Conservation (phyloP, 2,329 filamentous ascomycete species). For the Cordyceps cateniannulata region DNA sequence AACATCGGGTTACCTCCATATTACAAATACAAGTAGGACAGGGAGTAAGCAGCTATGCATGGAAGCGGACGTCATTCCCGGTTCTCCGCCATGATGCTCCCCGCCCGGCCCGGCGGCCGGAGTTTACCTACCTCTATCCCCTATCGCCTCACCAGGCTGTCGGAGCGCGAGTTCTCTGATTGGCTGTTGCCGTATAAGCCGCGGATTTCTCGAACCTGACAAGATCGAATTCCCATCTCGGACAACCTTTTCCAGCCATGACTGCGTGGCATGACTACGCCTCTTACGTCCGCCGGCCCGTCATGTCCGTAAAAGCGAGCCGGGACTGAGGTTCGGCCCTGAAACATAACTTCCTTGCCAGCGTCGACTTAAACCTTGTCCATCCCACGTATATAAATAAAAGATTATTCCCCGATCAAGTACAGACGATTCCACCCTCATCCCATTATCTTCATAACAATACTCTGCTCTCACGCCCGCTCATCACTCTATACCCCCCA, state of each 20-base stretch:
- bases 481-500: not conserved
- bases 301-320: not conserved
- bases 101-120: not conserved
- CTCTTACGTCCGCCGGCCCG: not conserved
- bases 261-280: too few species aligned
- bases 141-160: not conserved
- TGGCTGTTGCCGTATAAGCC: not conserved
- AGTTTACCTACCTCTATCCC: constrained; percentile 4
- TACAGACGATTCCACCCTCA: not conserved
- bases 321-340: not conserved
- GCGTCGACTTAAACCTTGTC: too few species aligned
- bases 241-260: not conserved
- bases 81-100: not conserved
- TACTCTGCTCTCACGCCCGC: not conserved
- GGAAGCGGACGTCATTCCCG: not conserved
- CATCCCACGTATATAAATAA: not conserved
- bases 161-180: not conserved
- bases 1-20: too few species aligned
- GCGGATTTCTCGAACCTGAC: not conserved
- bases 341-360: not conserved
- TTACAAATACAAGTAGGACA: too few species aligned
- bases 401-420: too few species aligned
- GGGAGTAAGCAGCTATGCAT: too few species aligned
- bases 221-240: not conserved
- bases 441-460: not conserved